Conservation (phyloP, 345 rosid genomes). For the Psidium friedrichsthalianum region DNA sequence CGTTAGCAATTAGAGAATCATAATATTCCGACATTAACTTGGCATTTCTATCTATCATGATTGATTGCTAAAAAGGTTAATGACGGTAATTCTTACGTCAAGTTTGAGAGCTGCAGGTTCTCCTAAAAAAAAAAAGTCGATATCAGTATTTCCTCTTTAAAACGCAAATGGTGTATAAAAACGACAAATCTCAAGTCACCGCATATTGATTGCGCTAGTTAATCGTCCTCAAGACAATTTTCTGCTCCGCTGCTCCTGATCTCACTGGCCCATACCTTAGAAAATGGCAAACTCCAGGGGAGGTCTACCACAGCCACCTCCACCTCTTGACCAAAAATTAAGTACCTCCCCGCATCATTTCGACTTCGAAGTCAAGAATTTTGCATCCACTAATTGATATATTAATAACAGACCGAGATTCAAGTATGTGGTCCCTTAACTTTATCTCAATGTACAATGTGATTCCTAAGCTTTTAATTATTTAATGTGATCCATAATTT, state of each 20-base stretch:
- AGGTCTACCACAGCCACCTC: not conserved
- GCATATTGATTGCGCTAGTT: not conserved
- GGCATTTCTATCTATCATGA: not conserved
- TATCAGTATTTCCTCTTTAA: not conserved
- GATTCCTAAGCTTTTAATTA: too few species aligned
- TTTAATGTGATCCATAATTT: too few species aligned
- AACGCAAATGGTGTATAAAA: not conserved
- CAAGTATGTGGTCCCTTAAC: too few species aligned
- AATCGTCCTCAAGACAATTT: not conserved
- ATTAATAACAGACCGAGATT: not conserved
- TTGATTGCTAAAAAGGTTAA: not conserved
- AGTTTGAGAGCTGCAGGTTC: not conserved
- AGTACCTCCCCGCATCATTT: rapidly evolving
- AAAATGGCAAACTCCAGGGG: not conserved
- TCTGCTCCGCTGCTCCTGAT: not conserved
- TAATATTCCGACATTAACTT: not conserved
- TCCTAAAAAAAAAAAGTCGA: not conserved
- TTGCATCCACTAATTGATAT: not conserved
- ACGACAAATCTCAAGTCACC: not conserved
- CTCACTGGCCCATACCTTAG: not conserved
- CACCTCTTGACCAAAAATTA: not conserved
- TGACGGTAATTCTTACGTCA: rapidly evolving
- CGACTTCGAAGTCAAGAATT: not conserved
- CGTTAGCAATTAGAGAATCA: rapidly evolving
- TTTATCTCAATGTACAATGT: too few species aligned